Percentiles rank a stretch among this genome's conserved stretches.
Conservation (phyloP, 108 stramenopile genomes). For the Fistulifera solaris region DNA sequence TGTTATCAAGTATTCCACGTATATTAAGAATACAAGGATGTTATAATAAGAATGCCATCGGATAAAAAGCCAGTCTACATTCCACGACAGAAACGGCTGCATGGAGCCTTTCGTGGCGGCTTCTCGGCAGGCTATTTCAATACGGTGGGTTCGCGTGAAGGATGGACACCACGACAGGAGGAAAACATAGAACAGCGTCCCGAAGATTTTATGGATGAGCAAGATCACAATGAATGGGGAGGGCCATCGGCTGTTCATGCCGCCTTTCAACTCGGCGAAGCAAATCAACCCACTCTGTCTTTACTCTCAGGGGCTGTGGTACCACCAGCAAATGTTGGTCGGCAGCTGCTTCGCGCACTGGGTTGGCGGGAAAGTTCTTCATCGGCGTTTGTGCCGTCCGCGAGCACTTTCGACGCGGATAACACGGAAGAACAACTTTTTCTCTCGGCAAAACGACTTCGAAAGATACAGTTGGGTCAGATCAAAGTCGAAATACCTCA, state of each 20-base stretch:
- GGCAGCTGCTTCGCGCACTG: conserved; percentile 40
- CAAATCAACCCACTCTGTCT: not conserved
- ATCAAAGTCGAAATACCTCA: conserved; percentile 38
- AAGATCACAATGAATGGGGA: conserved; percentile 49
- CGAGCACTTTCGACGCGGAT: not conserved
- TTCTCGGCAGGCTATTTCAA: conserved; percentile 85
- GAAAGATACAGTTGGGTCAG: conserved; percentile 32
- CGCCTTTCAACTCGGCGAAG: not conserved
- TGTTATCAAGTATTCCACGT: too few relatives aligned
- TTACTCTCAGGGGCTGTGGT: not conserved
- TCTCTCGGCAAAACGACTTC: conserved; percentile 26
- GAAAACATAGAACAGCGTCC: conserved; percentile 24
- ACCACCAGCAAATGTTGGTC: conserved; percentile 28
- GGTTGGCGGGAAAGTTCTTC: conserved; percentile 54
- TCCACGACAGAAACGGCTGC: conserved; percentile 22
- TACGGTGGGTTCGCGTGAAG: conserved; percentile 73
- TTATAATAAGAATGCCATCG: too few relatives aligned
- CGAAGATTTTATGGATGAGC: conserved; percentile 58
- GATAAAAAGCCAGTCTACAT: conserved; percentile 6
- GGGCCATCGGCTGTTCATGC: conserved; percentile 22
- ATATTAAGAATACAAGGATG: too few relatives aligned
- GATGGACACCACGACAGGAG: conserved; percentile 56
- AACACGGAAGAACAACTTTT: not conserved
- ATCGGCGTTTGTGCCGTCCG: conserved; percentile 31
- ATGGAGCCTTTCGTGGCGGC: conserved; percentile 77